Conservation (phyloP, 1,284 basidiomycete genomes). For the Ganoderma boninense region DNA sequence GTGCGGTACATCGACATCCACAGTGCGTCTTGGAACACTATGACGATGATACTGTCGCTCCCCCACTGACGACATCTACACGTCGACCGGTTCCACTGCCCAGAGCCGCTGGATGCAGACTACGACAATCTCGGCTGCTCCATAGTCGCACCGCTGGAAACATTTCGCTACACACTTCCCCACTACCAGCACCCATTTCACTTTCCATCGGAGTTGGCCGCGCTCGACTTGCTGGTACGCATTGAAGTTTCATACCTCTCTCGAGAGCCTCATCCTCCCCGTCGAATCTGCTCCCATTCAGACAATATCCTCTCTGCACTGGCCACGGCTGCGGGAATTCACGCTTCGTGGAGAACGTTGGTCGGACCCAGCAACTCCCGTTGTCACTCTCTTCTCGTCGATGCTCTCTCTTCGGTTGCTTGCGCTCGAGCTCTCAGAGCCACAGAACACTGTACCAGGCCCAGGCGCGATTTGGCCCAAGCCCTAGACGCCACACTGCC, state of each 20-base stretch:
- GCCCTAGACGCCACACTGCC: background rate
- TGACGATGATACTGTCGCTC: background rate
- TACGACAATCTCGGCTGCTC: too few relatives aligned
- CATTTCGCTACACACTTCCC: too few relatives aligned
- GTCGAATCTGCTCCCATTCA: background rate
- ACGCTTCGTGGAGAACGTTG: background rate
- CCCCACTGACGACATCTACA: background rate
- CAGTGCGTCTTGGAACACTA: background rate
- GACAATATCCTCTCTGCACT: background rate
- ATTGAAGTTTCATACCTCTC: background rate
- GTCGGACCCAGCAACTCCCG: background rate
- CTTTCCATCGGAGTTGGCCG: background rate
- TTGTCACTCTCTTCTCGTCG: background rate
- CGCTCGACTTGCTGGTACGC: background rate
- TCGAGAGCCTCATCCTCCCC: background rate
- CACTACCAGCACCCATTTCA: too few relatives aligned
- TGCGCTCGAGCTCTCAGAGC: background rate
- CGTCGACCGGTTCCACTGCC: background rate
- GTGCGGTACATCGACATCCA: background rate
- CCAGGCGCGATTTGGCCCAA: background rate
- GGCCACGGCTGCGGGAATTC: background rate
- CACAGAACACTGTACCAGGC: background rate
- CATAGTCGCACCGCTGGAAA: too few relatives aligned
- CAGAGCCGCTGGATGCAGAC: too few relatives aligned
- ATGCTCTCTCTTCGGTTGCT: background rate